Percentiles rank a stretch among this genome's conserved stretches.
Conservation (phyloP, 805 yeast species). For the Brettanomyces custersianus region DNA sequence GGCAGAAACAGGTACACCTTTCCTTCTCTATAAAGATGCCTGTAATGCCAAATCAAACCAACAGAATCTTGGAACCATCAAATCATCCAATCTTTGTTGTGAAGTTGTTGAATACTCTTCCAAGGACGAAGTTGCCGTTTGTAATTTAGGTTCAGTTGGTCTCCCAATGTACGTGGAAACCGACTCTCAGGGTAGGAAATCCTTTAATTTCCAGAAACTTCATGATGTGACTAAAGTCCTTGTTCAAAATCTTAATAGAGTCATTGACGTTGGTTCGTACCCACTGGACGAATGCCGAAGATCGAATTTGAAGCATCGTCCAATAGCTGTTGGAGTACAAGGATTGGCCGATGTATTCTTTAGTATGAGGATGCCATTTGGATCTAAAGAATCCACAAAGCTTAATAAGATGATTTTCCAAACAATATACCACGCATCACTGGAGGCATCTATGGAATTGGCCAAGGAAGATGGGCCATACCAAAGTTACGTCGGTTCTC, state of each 20-base stretch:
- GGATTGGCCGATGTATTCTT: constrained; percentile 90
- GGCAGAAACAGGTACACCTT: constrained; percentile 95
- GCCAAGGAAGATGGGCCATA: constrained; percentile 67
- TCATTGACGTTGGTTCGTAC: constrained; percentile 79
- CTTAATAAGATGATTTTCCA: constrained; percentile 85
- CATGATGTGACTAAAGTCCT: constrained; percentile 74
- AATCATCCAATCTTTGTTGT: constrained; percentile 89
- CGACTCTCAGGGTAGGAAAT: constrained; percentile 33
- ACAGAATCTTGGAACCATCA: constrained; percentile 84
- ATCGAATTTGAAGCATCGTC: constrained; percentile 80
- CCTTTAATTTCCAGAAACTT: constrained; percentile 64
- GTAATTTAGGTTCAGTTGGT: constrained; percentile 88
- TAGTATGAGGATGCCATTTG: constrained; percentile 76
- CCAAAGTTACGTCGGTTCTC: constrained; percentile 72
- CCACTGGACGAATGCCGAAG: constrained; percentile 70
- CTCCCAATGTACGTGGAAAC: constrained; percentile 60
- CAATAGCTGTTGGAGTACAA: constrained; percentile 97
- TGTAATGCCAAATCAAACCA: constrained; percentile 86
- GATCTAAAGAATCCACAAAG: constrained; percentile 65
- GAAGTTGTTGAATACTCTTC: constrained; percentile 90
- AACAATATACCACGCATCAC: constrained; percentile 89
- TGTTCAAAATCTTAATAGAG: constrained; percentile 66
- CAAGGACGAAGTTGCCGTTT: constrained; percentile 90
- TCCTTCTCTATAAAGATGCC: constrained; percentile 87
- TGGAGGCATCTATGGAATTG: constrained; percentile 79